Conservation (phyloP, 345 rosid species). For the Gynandropsis gynandra region DNA sequence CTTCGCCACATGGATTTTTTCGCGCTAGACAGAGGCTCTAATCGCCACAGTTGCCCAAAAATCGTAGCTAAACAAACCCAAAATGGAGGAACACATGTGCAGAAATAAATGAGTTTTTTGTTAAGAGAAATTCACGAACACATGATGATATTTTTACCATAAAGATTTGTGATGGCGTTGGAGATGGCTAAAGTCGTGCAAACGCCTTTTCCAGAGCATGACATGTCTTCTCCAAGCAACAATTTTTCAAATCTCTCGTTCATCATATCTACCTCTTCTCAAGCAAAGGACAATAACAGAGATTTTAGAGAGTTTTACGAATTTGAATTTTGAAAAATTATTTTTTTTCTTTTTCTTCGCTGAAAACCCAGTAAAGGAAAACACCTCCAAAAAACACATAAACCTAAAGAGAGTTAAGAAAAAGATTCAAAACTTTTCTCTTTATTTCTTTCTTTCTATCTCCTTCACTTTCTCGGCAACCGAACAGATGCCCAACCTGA, state of each 20-base stretch:
- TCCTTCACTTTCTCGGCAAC: conserved; percentile 20
- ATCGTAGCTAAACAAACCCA: conserved; percentile 53
- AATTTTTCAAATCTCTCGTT: conserved; percentile 89
- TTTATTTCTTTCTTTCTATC: background rate
- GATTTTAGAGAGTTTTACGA: background rate
- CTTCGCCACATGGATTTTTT: conserved; percentile 80
- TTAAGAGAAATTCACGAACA: conserved; percentile 12
- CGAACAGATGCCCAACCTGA: conserved; percentile 45
- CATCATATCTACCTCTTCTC: conserved; percentile 68
- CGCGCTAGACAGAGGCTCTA: conserved; percentile 76
- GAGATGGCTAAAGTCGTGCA: conserved; percentile 86
- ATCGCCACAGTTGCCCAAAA: conserved; percentile 76
- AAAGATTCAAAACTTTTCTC: background rate
- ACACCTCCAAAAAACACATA: background rate
- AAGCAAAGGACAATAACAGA: conserved; percentile 1
- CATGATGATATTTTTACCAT: conserved; percentile 42
- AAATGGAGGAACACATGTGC: background rate
- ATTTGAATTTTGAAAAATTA: background rate
- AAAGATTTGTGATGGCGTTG: conserved; percentile 86
- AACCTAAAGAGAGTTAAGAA: background rate
- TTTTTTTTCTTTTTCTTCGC: background rate
- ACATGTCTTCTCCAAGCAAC: conserved; percentile 95
- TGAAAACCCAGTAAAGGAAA: background rate
- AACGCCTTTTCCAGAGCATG: conserved; percentile 93
- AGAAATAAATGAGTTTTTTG: background rate